Evolutionary conservation across 73 alveolate species (phyloP).

Genomic region (Paramecium tetraurelia): DNA sequence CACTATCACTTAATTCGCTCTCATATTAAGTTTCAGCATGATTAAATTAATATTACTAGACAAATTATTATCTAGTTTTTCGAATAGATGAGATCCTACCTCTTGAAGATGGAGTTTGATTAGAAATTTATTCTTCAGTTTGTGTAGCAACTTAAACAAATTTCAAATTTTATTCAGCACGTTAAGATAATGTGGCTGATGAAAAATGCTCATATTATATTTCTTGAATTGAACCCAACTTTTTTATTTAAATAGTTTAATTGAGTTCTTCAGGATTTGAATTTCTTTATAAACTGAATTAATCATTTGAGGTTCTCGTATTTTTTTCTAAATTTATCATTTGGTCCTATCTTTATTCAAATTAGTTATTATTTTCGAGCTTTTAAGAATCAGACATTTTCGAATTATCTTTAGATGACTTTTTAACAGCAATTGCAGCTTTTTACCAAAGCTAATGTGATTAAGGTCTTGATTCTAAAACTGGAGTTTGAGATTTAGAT

Average conservation of each 20-base stretch:
- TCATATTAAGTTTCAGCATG: slow-evolving; percentile 8
- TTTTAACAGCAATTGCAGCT: background rate
- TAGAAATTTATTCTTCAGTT: background rate
- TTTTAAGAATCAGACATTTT: background rate
- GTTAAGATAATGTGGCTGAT: background rate
- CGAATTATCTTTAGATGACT: background rate
- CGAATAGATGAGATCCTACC: background rate
- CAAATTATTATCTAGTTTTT: background rate
- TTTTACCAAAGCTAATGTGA: background rate
- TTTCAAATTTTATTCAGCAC: background rate
- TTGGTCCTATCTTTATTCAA: background rate
- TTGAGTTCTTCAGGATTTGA: background rate
- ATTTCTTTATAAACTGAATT: background rate
- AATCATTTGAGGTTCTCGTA: background rate
- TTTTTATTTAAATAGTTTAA: background rate
- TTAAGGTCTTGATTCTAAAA: background rate
- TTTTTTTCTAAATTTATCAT: background rate
- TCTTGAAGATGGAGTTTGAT: background rate
- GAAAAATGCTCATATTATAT: background rate
- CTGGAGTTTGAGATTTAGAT: background rate
- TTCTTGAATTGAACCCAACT: background rate
- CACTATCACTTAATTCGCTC: background rate
- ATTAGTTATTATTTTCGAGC: background rate
- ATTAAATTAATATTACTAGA: background rate
- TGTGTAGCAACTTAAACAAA: background rate